These are phyloP conservation scores for Hippophae rhamnoides DNA, from an alignment of 306 rosid species.

Conservation along the genomic window DNA sequence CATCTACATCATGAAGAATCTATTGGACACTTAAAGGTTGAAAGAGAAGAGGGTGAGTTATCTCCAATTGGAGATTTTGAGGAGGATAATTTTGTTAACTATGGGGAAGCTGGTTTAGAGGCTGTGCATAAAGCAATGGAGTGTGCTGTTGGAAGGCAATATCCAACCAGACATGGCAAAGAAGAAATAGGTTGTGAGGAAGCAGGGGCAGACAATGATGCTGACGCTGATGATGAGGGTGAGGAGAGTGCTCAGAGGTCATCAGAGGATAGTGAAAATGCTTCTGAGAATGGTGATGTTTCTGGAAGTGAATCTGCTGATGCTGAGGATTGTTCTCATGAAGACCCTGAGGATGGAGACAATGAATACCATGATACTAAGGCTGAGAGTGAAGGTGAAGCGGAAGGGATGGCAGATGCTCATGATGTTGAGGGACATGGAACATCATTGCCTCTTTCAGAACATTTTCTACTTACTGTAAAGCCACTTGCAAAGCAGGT, in stretches of 20 bases:
- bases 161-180: slow-evolving; percentile 44
- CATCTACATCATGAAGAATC: slow-evolving; percentile 55
- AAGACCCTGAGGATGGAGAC: slow-evolving; percentile 89
- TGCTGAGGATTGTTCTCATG: slow-evolving; percentile 89
- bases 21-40: slow-evolving; percentile 52
- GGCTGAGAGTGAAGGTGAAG: slow-evolving; percentile 99
- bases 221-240: slow-evolving; percentile 85
- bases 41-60: slow-evolving; percentile 97
- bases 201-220: slow-evolving; percentile 75
- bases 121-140: slow-evolving; percentile 39
- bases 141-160: slow-evolving; percentile 40
- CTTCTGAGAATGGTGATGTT: slow-evolving; percentile 82
- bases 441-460: slow-evolving; percentile 62
- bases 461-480: slow-evolving; percentile 65
- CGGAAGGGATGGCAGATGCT: slow-evolving; percentile 94
- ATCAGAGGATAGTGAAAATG: slow-evolving; percentile 95
- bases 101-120: slow-evolving; percentile 46
- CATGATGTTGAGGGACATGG: slow-evolving; percentile 90
- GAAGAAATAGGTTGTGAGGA: slow-evolving; percentile 56
- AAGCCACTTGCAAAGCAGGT: slow-evolving; percentile 88
- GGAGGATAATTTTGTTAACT: slow-evolving; percentile 79
- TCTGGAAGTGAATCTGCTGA: slow-evolving; percentile 93
- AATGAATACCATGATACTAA: slow-evolving; percentile 55
- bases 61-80: slow-evolving; percentile 97
- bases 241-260: slow-evolving; percentile 93